phyloP scores from a whole-genome alignment of 495 filamentous ascomycete species.

The Pseudevernia furfuracea region DNA sequence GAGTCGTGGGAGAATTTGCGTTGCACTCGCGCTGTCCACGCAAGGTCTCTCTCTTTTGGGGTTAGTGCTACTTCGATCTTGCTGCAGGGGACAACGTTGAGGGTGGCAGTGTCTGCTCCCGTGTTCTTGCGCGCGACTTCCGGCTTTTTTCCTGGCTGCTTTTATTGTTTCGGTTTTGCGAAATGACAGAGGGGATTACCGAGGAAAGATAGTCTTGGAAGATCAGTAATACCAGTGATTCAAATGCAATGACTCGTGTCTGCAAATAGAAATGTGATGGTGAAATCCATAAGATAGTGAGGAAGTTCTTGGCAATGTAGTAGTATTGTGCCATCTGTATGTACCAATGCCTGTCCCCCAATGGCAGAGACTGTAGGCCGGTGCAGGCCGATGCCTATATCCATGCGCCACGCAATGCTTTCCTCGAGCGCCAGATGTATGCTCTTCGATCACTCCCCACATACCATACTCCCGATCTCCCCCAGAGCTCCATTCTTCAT shows the following conservation, averaged over 20 bases:
- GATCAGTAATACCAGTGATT: no score
- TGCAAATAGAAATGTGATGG: neutral
- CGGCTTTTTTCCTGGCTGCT: no score
- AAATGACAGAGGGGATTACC: no score
- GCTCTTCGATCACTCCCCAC: neutral
- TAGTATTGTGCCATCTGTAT: neutral
- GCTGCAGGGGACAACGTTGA: conserved; percentile 6
- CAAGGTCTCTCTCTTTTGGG: conserved; percentile 4
- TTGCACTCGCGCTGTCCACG: conserved; percentile 11
- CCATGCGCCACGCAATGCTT: neutral
- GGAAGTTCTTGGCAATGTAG: neutral
- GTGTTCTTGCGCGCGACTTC: neutral
- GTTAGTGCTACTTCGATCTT: conserved; percentile 2
- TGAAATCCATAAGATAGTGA: neutral
- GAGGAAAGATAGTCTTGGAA: no score
- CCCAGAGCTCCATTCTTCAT: conserved; percentile 22
- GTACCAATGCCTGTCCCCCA: neutral
- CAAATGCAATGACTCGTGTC: no score
- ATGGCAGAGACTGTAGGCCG: neutral
- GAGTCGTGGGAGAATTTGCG: conserved; percentile 4
- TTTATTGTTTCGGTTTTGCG: neutral
- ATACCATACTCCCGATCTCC: neutral
- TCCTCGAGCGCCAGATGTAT: conserved; percentile 2
- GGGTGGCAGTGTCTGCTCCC: conserved; percentile 3
- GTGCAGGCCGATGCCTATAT: neutral